phyloP scores from a whole-genome alignment of 2,329 filamentous ascomycete genomes.

The Calonectria pteridis region DNA sequence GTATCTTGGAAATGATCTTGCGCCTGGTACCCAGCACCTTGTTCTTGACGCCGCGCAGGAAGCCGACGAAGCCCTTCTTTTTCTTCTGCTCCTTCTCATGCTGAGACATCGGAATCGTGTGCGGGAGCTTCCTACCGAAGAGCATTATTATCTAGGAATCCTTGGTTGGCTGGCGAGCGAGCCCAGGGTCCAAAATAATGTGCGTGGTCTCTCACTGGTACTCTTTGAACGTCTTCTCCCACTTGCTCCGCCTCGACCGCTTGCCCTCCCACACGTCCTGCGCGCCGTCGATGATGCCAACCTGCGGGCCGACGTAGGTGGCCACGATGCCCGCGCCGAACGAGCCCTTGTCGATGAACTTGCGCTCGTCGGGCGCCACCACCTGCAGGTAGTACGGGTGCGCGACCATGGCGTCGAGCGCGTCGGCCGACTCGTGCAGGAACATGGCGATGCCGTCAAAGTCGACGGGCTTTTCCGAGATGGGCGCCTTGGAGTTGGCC shows the following conservation, averaged over 20 bases:
- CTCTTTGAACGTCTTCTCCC: neutral
- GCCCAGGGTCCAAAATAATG: neutral
- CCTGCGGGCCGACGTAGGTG: neutral
- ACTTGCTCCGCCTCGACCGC: neutral
- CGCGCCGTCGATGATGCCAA: neutral
- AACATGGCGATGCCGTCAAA: constrained; percentile 5
- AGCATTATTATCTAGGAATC: neutral
- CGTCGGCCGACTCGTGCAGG: neutral
- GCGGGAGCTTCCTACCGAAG: neutral
- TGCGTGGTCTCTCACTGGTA: neutral
- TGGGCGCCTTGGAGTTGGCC: neutral
- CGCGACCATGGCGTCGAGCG: neutral
- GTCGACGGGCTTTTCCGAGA: neutral
- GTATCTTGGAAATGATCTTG: neutral
- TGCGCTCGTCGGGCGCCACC: neutral
- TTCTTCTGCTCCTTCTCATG: neutral
- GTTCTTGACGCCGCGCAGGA: neutral
- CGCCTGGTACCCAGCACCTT: neutral
- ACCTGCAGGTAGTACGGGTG: constrained; percentile 1
- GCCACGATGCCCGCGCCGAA: neutral
- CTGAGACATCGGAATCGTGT: neutral
- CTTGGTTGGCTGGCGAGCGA: neutral
- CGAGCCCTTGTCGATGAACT: neutral
- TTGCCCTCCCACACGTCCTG: neutral
- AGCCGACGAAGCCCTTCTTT: neutral